Conservation (phyloP, 2,329 filamentous ascomycete species). For the Cladophialophora chaetospira region DNA sequence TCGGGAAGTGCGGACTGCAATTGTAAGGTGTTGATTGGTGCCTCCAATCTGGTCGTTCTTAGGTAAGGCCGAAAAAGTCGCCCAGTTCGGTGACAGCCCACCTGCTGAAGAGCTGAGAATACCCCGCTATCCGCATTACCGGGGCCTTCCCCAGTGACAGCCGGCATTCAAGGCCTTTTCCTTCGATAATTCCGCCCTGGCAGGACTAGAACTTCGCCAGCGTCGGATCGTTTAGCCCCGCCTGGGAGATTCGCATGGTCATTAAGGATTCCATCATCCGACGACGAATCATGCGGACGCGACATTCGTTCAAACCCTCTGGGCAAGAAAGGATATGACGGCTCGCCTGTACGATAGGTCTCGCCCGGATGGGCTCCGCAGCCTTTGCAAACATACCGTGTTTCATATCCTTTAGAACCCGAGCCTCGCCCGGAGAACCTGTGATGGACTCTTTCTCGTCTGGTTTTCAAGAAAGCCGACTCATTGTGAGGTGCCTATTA, state of each 20-base stretch:
- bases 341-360: background rate
- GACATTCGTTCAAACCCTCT: background rate
- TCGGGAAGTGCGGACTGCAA: slow-evolving; percentile 20
- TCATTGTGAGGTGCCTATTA: background rate
- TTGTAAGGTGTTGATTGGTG: background rate
- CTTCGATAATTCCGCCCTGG: background rate
- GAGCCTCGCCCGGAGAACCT: background rate
- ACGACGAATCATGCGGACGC: background rate
- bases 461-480: background rate
- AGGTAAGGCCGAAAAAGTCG: background rate
- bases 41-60: background rate
- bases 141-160: background rate
- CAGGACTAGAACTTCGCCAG: background rate
- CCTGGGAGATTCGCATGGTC: no score
- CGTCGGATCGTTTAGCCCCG: no score
- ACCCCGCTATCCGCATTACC: background rate
- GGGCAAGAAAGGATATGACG: background rate
- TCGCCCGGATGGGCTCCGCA: background rate
- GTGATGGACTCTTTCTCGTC: background rate
- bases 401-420: slow-evolving; percentile 10
- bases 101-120: background rate
- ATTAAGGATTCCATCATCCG: background rate
- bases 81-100: no score
- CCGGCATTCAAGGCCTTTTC: background rate
- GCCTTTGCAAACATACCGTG: slow-evolving; percentile 6